Evolutionary conservation across 495 filamentous ascomycete species (phyloP), one percentile per base, ranked within the genome.

Genomic region (Penicillium ochrochloron): DNA sequence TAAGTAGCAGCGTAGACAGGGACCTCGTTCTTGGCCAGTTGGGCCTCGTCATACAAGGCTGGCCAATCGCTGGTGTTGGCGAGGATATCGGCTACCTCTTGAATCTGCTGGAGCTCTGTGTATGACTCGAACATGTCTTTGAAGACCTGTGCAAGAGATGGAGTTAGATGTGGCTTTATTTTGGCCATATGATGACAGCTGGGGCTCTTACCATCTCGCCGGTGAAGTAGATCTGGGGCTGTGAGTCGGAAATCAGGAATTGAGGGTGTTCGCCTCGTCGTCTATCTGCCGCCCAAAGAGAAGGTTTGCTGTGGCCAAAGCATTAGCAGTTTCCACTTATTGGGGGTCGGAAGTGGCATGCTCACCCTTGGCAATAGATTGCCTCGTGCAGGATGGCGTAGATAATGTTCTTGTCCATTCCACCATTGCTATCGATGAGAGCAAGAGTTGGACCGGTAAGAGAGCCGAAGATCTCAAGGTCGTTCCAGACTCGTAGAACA

Each of bases 1-100:
- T 88, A 98, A n/a, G 84, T 88, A 0, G 91, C 91, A 7, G 92
- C 89, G 66, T 96, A 97, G 0, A 97, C 90, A 0, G 95, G 94
- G 0, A 97, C 93, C 63, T 89, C 80, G 69, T 97, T 97, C 65
- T 85, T 81, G 7, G 82, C 83, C 21, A 97, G 82, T 70, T 91
- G 87, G 10, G 80, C 82, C 62, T 87, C 82, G 69, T 95, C 86
- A 70, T 96, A 97, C 3, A 98, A 83, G 2, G 81, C 75, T 1
- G 88, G 83, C 94, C 95, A 97, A 54, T 86, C 84, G 10, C 77
- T 70, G 31, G 80, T 80, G 2, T 79, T 62, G 8, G 94, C 95
- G 15, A 98, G 80, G 2, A 87, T 80, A 1, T 94, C 75, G 1
- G 93, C 93, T 0, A 84, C 88, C 15, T 84, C 79, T 34, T 82